A percentile compares a stretch with the other conserved stretches of the same genome.
Conservation (phyloP, 2,329 filamentous ascomycete genomes). For the Monilinia vaccinii-corymbosi region DNA sequence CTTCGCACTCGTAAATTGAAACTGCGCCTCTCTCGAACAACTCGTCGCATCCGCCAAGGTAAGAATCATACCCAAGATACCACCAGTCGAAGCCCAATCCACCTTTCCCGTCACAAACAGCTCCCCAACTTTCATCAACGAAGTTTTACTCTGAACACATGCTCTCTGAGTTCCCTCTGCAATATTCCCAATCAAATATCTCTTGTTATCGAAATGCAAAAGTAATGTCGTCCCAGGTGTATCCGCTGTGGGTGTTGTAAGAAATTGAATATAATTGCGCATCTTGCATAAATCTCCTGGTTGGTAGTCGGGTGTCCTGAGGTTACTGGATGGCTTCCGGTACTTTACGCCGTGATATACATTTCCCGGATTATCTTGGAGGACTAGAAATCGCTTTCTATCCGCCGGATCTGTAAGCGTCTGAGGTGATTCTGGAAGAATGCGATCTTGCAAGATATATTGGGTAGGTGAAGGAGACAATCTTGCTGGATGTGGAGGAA, state of each 20-base stretch:
- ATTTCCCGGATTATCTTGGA: neutral
- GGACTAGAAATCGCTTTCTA: neutral
- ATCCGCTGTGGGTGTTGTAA: constrained; percentile 79
- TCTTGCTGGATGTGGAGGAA: constrained; percentile 2
- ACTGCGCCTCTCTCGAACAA: constrained; percentile 34
- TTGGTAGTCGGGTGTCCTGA: neutral
- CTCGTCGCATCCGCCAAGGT: constrained; percentile 65
- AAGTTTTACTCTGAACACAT: constrained; percentile 48
- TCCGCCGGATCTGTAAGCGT: neutral
- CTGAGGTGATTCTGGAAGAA: neutral
- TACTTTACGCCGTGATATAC: neutral
- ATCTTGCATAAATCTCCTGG: constrained; percentile 38
- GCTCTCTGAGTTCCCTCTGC: constrained; percentile 79
- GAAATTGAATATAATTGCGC: constrained; percentile 64
- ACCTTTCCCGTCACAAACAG: constrained; percentile 75
- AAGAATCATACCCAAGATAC: constrained; percentile 75
- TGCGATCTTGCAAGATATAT: neutral
- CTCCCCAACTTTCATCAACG: constrained; percentile 58
- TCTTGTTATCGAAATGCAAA: constrained; percentile 70
- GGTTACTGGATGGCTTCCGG: neutral
- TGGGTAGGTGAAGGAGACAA: neutral
- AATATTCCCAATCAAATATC: constrained; percentile 78
- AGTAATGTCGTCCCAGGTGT: constrained; percentile 71
- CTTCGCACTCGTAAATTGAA: constrained; percentile 18
- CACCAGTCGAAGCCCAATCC: constrained; percentile 69